phyloP scores from a whole-genome alignment of 208 protist genomes.

The Phytomonas serpens region DNA sequence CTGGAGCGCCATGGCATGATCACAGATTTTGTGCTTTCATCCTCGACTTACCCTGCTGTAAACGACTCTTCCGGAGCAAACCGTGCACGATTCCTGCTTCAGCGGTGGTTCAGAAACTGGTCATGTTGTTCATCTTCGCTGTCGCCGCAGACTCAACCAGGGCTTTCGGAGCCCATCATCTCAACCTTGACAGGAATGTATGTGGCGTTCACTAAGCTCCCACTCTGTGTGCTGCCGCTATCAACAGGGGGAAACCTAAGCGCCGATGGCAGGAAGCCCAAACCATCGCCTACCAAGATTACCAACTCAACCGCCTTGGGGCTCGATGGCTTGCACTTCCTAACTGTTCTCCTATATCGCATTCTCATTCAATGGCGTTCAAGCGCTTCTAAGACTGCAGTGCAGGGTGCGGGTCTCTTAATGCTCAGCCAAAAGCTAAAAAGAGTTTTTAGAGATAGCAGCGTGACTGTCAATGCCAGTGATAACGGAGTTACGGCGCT shows the following conservation, averaged over 20 bases:
- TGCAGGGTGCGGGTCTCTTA: background rate
- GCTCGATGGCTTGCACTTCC: background rate
- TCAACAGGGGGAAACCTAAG: background rate
- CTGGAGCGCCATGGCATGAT: conserved; percentile 4
- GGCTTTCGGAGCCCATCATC: background rate
- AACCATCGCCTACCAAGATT: background rate
- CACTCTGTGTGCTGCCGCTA: background rate
- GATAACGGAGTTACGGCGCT: background rate
- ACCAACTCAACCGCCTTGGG: background rate
- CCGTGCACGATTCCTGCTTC: background rate
- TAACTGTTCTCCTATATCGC: background rate
- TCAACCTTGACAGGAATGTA: background rate
- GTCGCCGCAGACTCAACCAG: background rate
- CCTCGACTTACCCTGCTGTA: background rate
- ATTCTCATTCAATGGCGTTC: background rate
- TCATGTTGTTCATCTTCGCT: background rate
- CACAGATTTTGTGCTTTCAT: background rate
- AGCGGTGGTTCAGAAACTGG: background rate
- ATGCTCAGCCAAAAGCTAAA: background rate
- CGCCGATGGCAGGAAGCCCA: background rate
- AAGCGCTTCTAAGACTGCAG: background rate
- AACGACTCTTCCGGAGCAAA: background rate
- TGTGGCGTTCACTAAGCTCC: background rate
- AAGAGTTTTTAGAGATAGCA: background rate
- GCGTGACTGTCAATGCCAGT: background rate